A percentile compares a stretch with the other conserved stretches of the same genome.
Evolutionary conservation across 2,329 filamentous ascomycete genomes (phyloP).

Genomic region (Xylaria sp.): DNA sequence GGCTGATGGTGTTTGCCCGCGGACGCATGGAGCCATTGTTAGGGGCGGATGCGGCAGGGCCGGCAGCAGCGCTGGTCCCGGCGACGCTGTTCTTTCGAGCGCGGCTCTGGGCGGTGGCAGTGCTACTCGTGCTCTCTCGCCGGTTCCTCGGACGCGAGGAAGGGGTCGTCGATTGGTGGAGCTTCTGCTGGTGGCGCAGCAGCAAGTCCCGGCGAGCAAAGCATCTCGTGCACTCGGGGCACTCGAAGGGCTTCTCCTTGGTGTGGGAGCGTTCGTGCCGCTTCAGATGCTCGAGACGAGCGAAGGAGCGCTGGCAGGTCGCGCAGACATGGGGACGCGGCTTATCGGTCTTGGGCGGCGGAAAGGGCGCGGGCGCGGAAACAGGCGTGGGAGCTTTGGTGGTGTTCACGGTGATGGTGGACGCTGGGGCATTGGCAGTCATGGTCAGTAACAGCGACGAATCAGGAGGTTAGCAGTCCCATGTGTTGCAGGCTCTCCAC

Average conservation of each 20-base stretch:
- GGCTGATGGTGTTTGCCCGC: constrained; percentile 94
- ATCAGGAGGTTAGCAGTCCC: constrained; percentile 27
- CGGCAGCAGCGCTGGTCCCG: constrained; percentile 59
- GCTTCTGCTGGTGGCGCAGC: constrained; percentile 95
- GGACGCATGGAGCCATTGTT: constrained; percentile 78
- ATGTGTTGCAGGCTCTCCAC: constrained; percentile 31
- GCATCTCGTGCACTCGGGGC: constrained; percentile 91
- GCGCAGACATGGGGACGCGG: constrained; percentile 93
- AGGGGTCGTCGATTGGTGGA: constrained; percentile 91
- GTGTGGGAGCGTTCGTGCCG: constrained; percentile 81
- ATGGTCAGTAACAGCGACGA: constrained; percentile 42
- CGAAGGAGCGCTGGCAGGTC: constrained; percentile 92
- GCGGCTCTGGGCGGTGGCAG: constrained; percentile 73
- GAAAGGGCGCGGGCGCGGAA: constrained; percentile 59
- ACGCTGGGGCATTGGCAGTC: constrained; percentile 43
- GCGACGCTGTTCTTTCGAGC: constrained; percentile 94
- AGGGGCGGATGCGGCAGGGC: constrained; percentile 61
- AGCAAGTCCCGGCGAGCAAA: constrained; percentile 94
- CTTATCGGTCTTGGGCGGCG: constrained; percentile 95
- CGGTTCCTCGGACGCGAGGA: constrained; percentile 88
- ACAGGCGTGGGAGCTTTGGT: constrained; percentile 43
- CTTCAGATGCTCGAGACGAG: constrained; percentile 94
- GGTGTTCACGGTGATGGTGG: constrained; percentile 56
- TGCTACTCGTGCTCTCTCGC: constrained; percentile 86
- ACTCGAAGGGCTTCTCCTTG: constrained; percentile 97